These are phyloP conservation scores for Penicillium robsamsonii DNA, from an alignment of 495 filamentous ascomycete genomes.

Conservation along the genomic window DNA sequence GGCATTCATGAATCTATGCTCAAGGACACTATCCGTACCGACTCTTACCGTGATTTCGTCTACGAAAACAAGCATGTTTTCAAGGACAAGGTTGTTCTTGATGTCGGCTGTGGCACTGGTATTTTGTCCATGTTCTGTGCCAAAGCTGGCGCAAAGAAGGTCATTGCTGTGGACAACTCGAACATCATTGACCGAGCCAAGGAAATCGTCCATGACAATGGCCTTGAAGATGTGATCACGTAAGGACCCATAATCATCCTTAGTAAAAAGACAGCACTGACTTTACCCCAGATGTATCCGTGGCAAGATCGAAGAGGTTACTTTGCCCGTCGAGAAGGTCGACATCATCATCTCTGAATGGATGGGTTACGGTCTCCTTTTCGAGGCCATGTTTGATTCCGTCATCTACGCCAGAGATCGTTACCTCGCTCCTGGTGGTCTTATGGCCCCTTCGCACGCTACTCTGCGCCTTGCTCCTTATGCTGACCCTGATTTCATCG, in stretches of 20 bases:
- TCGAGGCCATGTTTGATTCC: conserved; percentile 93
- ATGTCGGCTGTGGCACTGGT: conserved; percentile 90
- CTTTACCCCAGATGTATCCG: conserved; percentile 54
- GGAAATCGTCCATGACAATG: conserved; percentile 81
- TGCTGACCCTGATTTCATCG: conserved; percentile 78
- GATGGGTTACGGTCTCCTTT: conserved; percentile 95
- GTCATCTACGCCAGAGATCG: conserved; percentile 85
- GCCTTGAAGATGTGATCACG: conserved; percentile 75
- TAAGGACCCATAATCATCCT: conserved; percentile 30
- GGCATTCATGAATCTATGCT: conserved; percentile 93
- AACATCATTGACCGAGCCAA: conserved; percentile 86
- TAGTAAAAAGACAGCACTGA: conserved; percentile 9
- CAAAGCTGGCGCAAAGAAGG: conserved; percentile 81
- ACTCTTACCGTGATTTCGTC: conserved; percentile 68
- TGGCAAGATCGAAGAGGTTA: conserved; percentile 91
- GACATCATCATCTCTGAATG: conserved; percentile 96
- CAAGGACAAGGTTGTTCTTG: conserved; percentile 84
- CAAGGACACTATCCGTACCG: conserved; percentile 67
- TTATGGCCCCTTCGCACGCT: conserved; percentile 90
- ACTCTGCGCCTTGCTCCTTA: conserved; percentile 83
- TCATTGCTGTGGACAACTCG: conserved; percentile 92
- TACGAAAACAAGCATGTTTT: conserved; percentile 87
- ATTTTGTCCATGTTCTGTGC: conserved; percentile 96
- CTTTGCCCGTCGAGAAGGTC: conserved; percentile 74
- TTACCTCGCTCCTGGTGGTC: conserved; percentile 71